Base-by-base conservation (phyloP, 768 basidiomycete species). In the Russula abietina region DNA sequence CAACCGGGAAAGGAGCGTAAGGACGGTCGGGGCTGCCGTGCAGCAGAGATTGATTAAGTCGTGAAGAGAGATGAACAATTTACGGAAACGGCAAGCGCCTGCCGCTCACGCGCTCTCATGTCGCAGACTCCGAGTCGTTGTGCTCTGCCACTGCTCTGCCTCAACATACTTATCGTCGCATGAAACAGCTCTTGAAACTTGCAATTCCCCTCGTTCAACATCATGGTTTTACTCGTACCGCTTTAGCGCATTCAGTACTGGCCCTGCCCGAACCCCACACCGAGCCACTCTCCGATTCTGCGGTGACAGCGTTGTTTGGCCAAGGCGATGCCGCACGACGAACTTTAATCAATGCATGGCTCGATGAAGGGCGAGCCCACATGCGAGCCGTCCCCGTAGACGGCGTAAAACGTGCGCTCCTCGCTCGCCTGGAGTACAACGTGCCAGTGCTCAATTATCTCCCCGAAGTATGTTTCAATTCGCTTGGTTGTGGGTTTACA, bases 231-330 rank as follows among this genome's bases (percentile, higher is more conserved):
- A 87, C 90, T 12, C 82, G 90, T 22, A 78, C 83, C 32, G 79
- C 88, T 0, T 78, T 92, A 11, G 80, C 89, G 4, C 80, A 76
- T 53, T 84, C 89, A 24, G 88, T 81, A 8, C 78, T 88, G 4
- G 71, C 76, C 2, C 76, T 89, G 2, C 81, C 83, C 7, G 59
- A 71, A 32, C 76, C 78, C 1, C 85, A 84, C 68, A 26, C 78
- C 1, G 75, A 80, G 59, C 88, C 88, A 8, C 82, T 93, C 24
- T 80, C 85, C 0, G 89, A 92, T 61, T 74, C 78, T 0, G 86
- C 89, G 0, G 81, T 93, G 24, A 82, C 86, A 2, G 80, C 87
- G 7, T 75, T 93, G 7, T 93, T 92, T 73, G 91, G 91, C 9
- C 67, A 70, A 16, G 91, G 86, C 26, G 83, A 88, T 60, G 72